phyloP scores from a whole-genome alignment of 305 asterid species.

The Fraxinus albicans region DNA sequence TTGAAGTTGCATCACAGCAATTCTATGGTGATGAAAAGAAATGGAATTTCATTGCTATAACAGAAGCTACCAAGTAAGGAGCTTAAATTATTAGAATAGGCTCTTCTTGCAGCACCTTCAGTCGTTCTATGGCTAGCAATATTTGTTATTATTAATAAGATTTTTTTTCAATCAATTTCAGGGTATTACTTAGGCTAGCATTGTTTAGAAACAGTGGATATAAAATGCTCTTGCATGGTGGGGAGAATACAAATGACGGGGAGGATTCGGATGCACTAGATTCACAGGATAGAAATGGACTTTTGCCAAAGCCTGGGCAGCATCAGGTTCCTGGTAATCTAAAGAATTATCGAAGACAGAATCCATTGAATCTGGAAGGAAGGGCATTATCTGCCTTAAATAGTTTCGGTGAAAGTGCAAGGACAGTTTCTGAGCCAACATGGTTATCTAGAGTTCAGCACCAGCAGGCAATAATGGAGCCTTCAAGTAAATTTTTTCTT shows the following conservation, averaged over 20 bases:
- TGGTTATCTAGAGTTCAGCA: conserved; percentile 76
- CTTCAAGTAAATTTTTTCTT: conserved; percentile 46
- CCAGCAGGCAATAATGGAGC: conserved; percentile 62
- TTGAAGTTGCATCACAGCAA: conserved; percentile 88
- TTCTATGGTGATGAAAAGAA: conserved; percentile 73
- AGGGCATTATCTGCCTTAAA: conserved; percentile 87
- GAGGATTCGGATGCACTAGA: conserved; percentile 33
- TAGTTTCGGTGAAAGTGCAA: conserved; percentile 80
- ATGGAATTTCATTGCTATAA: conserved; percentile 79
- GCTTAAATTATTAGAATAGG: conserved; percentile 3
- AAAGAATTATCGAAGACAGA: conserved; percentile 36
- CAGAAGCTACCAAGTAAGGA: conserved; percentile 76
- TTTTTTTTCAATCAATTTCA: conserved; percentile 35
- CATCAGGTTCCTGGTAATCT: conserved; percentile 38
- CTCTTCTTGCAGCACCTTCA: conserved; percentile 2
- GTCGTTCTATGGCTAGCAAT: conserved; percentile 7
- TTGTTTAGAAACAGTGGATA: conserved; percentile 59
- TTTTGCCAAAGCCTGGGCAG: conserved; percentile 32
- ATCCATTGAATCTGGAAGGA: conserved; percentile 68
- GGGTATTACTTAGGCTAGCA: conserved; percentile 75
- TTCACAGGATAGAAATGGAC: conserved; percentile 30
- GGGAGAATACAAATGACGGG: conserved; percentile 56
- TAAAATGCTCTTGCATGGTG: conserved; percentile 93
- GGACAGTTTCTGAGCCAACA: conserved; percentile 64
- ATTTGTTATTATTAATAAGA: not conserved